Evolutionary conservation across 139 green algal species (phyloP).

Genomic region (Limnomonas spitsbergensis): DNA sequence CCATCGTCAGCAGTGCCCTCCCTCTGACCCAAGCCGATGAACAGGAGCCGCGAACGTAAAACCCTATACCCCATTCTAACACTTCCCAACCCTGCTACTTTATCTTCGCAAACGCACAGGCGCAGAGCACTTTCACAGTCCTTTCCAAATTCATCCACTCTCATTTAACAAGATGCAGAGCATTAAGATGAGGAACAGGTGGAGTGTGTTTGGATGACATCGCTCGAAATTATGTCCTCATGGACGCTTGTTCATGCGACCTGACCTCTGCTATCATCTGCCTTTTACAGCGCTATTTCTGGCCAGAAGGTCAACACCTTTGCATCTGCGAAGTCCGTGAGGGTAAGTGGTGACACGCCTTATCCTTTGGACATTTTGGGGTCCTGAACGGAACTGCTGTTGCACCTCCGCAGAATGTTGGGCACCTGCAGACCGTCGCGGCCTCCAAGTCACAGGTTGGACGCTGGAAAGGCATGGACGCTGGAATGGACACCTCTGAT

Average conservation of each 20-base stretch:
- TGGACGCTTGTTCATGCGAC: neutral
- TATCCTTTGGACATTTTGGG: neutral
- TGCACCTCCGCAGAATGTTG: neutral
- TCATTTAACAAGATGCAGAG: neutral
- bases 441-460: conserved; percentile 40
- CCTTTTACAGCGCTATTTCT: neutral
- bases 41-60: too few relatives aligned
- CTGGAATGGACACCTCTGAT: conserved; percentile 82
- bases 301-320: neutral
- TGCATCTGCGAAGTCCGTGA: neutral
- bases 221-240: too few relatives aligned
- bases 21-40: too few relatives aligned
- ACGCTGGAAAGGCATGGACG: conserved; percentile 84
- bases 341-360: neutral
- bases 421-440: neutral
- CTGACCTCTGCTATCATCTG: neutral
- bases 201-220: too few relatives aligned
- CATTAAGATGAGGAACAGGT: neutral
- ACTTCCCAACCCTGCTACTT: too few relatives aligned
- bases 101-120: too few relatives aligned
- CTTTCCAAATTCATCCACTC: neutral
- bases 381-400: neutral
- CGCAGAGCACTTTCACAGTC: too few relatives aligned
- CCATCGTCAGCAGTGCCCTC: too few relatives aligned
- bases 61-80: too few relatives aligned